Conservation (phyloP, 2,329 filamentous ascomycete genomes). For the Penicillium sp. region DNA sequence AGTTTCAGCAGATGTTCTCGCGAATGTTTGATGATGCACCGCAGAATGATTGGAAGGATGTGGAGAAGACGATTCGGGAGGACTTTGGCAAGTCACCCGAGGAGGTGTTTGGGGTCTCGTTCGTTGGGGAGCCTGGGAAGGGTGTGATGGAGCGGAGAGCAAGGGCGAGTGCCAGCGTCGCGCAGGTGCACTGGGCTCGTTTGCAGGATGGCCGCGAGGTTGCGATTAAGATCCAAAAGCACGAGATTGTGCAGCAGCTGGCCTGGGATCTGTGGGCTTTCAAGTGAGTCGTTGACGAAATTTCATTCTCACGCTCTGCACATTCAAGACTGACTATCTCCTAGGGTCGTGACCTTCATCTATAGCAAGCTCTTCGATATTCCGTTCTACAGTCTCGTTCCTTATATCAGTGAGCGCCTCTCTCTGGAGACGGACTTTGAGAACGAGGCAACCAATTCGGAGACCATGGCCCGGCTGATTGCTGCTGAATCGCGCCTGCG, state of each 20-base stretch:
- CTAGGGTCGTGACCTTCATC: slow-evolving; percentile 73
- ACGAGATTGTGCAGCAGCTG: slow-evolving; percentile 87
- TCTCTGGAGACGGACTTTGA: slow-evolving; percentile 92
- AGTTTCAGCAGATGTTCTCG: slow-evolving; percentile 95
- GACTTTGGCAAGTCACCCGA: slow-evolving; percentile 85
- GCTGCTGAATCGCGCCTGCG: slow-evolving; percentile 73
- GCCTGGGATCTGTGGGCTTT: slow-evolving; percentile 96
- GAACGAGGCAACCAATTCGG: slow-evolving; percentile 86
- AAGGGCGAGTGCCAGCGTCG: slow-evolving; percentile 81
- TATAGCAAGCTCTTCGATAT: slow-evolving; percentile 90
- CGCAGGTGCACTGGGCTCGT: slow-evolving; percentile 94
- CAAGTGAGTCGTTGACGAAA: slow-evolving; percentile 57
- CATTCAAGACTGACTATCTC: slow-evolving; percentile 16
- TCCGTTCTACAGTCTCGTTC: slow-evolving; percentile 87
- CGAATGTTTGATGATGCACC: slow-evolving; percentile 98
- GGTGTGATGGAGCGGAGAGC: slow-evolving; percentile 71
- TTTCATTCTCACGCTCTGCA: too few relatives aligned
- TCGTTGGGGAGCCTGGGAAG: slow-evolving; percentile 64
- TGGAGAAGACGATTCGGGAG: slow-evolving; percentile 80
- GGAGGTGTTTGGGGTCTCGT: slow-evolving; percentile 90
- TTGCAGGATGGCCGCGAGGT: slow-evolving; percentile 85
- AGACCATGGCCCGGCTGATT: slow-evolving; percentile 78
- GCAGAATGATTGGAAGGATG: slow-evolving; percentile 83
- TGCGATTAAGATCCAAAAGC: slow-evolving; percentile 94
- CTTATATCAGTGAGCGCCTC: slow-evolving; percentile 90